These are phyloP conservation scores for Oldenlandia corymbosa DNA, from an alignment of 257 asterid genomes.

Conservation along the genomic window DNA sequence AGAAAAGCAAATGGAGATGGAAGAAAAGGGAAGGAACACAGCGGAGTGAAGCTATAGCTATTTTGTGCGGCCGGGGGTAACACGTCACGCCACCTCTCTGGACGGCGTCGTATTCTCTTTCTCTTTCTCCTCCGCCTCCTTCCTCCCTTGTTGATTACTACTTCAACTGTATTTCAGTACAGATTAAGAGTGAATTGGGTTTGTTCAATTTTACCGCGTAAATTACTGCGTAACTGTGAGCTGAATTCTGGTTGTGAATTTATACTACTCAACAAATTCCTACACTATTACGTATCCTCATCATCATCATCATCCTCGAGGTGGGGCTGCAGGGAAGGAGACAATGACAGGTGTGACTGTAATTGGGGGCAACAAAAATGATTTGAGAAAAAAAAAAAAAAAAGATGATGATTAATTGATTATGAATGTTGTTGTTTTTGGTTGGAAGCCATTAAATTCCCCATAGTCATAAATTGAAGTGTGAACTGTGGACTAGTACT, in stretches of 20 bases:
- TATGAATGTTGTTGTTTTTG: too few relatives aligned
- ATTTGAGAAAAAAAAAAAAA: too few relatives aligned
- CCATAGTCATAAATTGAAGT: neutral
- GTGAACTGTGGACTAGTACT: neutral
- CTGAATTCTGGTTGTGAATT: neutral
- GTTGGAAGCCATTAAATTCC: too few relatives aligned
- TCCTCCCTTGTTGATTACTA: too few relatives aligned
- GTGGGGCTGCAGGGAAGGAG: neutral
- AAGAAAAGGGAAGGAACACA: slow-evolving; percentile 2
- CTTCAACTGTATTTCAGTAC: neutral
- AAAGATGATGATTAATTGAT: too few relatives aligned
- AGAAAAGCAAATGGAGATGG: neutral
- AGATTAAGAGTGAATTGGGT: too few relatives aligned
- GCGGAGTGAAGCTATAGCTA: slow-evolving; percentile 6
- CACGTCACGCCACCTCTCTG: slow-evolving; percentile 6
- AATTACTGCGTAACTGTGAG: neutral
- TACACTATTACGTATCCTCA: too few relatives aligned
- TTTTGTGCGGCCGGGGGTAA: neutral
- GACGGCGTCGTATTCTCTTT: neutral
- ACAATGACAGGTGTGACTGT: neutral
- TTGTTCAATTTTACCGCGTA: neutral
- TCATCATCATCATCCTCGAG: neutral
- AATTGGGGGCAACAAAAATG: neutral
- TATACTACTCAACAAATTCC: neutral
- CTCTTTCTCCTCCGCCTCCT: too few relatives aligned